A percentile compares a stretch with the other conserved stretches of the same genome.
Evolutionary conservation across 1,284 basidiomycete species (phyloP).

Genomic region (Cryptococcus sp.): DNA sequence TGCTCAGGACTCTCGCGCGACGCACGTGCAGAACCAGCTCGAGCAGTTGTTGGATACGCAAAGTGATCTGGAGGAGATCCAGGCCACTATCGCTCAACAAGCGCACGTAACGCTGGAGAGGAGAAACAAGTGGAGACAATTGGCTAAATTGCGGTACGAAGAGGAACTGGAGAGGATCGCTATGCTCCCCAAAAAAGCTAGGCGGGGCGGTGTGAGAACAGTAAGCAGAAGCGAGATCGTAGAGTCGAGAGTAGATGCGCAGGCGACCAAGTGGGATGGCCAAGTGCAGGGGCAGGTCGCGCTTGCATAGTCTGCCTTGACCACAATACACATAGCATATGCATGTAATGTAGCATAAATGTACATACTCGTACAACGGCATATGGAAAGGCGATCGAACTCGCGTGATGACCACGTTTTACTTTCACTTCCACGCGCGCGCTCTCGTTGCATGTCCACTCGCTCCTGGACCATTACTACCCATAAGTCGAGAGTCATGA

Average conservation of each 20-base stretch:
- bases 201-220: neutral
- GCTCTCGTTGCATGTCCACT: too few species aligned
- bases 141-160: neutral
- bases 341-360: too few species aligned
- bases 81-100: neutral
- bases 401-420: too few species aligned
- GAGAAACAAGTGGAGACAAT: conserved; percentile 1
- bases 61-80: neutral
- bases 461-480: too few species aligned
- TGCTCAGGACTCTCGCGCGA: neutral
- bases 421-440: too few species aligned
- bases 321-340: neutral
- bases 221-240: neutral
- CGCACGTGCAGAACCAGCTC: neutral
- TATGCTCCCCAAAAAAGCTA: neutral
- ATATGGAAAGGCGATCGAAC: too few species aligned
- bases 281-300: conserved; percentile 1
- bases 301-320: conserved; percentile 4
- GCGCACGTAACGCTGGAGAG: neutral
- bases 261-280: neutral
- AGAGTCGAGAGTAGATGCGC: neutral
- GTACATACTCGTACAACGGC: too few species aligned
- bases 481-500: too few species aligned
- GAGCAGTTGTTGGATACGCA: neutral
- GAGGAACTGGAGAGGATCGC: neutral